phyloP scores from a whole-genome alignment of 371 early-diverging fungal genomes.

The Nematocida major region DNA sequence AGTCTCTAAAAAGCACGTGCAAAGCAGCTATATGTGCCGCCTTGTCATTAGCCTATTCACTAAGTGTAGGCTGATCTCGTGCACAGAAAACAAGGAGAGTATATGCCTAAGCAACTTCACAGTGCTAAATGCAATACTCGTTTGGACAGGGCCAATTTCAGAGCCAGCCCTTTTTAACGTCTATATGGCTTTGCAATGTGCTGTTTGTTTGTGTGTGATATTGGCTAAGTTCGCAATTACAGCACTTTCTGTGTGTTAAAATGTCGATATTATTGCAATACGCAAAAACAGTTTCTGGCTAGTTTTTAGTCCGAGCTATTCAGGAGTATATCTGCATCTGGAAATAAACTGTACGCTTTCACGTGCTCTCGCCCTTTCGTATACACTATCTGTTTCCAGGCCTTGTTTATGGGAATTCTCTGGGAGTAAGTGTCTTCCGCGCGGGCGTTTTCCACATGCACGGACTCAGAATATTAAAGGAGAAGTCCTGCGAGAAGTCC shows the following conservation, averaged over 20 bases:
- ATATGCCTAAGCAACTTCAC: conserved; percentile 11
- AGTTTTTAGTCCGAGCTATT: no score
- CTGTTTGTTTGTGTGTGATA: conserved; percentile 17
- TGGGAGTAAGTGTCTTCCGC: no score
- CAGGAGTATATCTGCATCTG: no score
- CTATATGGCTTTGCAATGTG: neutral
- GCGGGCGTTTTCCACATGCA: no score
- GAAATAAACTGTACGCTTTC: no score
- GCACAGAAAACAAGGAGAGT: conserved; percentile 1
- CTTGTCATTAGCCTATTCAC: neutral
- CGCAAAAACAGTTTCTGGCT: no score
- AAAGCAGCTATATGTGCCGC: neutral
- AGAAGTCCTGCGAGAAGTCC: no score
- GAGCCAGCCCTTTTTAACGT: conserved; percentile 10
- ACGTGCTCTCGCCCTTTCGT: no score
- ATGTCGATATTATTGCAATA: no score
- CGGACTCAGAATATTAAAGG: no score
- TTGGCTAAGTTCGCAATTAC: neutral
- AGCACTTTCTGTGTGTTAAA: neutral
- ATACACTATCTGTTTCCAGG: no score
- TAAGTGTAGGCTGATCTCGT: neutral
- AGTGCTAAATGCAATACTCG: conserved; percentile 20
- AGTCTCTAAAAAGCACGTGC: neutral
- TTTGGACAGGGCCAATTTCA: conserved; percentile 1
- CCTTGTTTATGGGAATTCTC: no score